Conservation (phyloP, 2,329 filamentous ascomycete species). For the Grosmannia huntii region DNA sequence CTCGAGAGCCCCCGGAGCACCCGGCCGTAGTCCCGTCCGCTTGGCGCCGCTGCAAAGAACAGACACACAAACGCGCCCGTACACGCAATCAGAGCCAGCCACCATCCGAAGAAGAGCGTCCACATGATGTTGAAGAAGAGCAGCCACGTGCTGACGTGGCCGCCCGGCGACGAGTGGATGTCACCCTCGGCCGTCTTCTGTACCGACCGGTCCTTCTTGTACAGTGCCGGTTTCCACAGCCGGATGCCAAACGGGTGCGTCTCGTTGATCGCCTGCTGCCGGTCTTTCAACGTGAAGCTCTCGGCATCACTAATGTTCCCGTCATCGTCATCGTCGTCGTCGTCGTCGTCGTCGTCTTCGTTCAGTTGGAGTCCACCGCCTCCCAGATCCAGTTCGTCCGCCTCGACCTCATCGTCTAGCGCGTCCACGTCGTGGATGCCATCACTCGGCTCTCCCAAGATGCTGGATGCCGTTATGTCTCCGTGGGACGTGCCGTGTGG, state of each 20-base stretch:
- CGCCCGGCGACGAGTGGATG: slow-evolving; percentile 88
- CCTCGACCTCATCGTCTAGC: slow-evolving; percentile 22
- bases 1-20: slow-evolving; percentile 72
- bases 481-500: not conserved
- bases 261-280: slow-evolving; percentile 95
- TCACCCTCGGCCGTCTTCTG: slow-evolving; percentile 93
- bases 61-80: slow-evolving; percentile 68
- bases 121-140: slow-evolving; percentile 81
- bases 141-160: slow-evolving; percentile 72
- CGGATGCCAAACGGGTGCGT: slow-evolving; percentile 98
- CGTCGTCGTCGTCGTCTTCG: slow-evolving; percentile 21
- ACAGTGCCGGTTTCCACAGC: slow-evolving; percentile 95
- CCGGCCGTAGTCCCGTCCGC: slow-evolving; percentile 72
- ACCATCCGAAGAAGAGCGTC: slow-evolving; percentile 92
- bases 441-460: slow-evolving; percentile 1
- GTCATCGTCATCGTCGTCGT: slow-evolving; percentile 50
- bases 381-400: slow-evolving; percentile 21
- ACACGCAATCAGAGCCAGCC: slow-evolving; percentile 69
- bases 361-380: slow-evolving; percentile 19
- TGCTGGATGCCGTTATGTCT: not conserved
- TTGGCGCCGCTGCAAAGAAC: slow-evolving; percentile 63
- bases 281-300: slow-evolving; percentile 94
- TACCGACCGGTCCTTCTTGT: slow-evolving; percentile 95
- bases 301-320: slow-evolving; percentile 78
- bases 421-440: slow-evolving; percentile 20